These are phyloP conservation scores for Hypoxylon rubiginosum DNA, from an alignment of 2,329 filamentous ascomycete genomes.

Conservation along the genomic window DNA sequence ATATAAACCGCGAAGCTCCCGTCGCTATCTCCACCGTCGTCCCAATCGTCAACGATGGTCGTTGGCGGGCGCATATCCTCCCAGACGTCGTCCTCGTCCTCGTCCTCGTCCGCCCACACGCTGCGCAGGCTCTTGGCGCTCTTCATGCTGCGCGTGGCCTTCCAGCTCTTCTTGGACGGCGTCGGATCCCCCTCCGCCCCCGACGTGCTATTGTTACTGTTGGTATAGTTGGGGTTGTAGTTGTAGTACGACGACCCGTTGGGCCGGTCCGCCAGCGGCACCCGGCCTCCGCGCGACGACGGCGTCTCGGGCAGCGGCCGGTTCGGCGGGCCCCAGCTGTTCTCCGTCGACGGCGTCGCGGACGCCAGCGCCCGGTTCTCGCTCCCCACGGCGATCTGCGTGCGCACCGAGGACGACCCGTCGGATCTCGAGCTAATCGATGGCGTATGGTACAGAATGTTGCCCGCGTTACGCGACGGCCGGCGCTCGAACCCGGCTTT, in stretches of 20 bases:
- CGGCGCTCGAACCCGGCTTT: slow-evolving; percentile 26
- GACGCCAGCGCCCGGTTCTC: slow-evolving; percentile 36
- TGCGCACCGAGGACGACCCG: slow-evolving; percentile 33
- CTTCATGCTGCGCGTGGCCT: slow-evolving; percentile 40
- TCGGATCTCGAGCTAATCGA: slow-evolving; percentile 37
- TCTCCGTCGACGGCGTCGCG: slow-evolving; percentile 36
- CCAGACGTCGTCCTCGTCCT: slow-evolving; percentile 50
- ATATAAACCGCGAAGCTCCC: slow-evolving; percentile 51
- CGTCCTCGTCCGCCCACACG: slow-evolving; percentile 38
- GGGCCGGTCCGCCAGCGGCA: slow-evolving; percentile 34
- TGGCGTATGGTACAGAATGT: slow-evolving; percentile 34
- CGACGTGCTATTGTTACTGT: not conserved
- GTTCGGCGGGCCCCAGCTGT: slow-evolving; percentile 31
- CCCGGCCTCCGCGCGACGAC: slow-evolving; percentile 25
- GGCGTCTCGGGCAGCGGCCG: slow-evolving; percentile 45
- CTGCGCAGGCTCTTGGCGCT: slow-evolving; percentile 45
- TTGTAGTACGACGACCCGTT: slow-evolving; percentile 28
- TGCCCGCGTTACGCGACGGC: slow-evolving; percentile 28
- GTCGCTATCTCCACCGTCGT: slow-evolving; percentile 41
- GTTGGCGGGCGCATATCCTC: slow-evolving; percentile 49
- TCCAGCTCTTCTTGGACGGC: slow-evolving; percentile 40
- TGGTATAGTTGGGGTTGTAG: not conserved
- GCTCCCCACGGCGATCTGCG: slow-evolving; percentile 28
- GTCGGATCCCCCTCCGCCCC: not conserved
- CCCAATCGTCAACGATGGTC: slow-evolving; percentile 45